Evolutionary conservation across 352 stramenopile genomes (phyloP).

Genomic region (Phytophthora sp.): DNA sequence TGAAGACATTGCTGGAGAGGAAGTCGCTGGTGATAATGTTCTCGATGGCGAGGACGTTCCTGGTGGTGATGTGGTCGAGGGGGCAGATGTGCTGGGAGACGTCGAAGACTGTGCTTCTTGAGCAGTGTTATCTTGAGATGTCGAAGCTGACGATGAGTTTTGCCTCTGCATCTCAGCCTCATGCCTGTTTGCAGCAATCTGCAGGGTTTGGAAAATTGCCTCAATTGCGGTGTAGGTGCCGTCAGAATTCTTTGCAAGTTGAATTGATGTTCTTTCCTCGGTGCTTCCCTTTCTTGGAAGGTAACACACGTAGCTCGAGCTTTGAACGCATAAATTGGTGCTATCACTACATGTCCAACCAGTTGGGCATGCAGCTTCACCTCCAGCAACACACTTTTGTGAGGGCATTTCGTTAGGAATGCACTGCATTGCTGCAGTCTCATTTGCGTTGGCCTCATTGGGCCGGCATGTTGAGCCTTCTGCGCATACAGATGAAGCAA

Average conservation of each 20-base stretch:
- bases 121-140: not conserved
- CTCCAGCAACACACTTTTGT: conserved; percentile 11
- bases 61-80: not conserved
- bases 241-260: conserved; percentile 33
- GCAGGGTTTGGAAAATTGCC: conserved; percentile 45
- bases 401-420: conserved; percentile 9
- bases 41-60: not conserved
- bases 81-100: not conserved
- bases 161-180: not conserved
- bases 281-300: conserved; percentile 4
- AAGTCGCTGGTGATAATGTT: not conserved
- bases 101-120: conserved; percentile 6
- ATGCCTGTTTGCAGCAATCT: conserved; percentile 23
- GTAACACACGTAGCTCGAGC: conserved; percentile 47
- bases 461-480: conserved; percentile 38
- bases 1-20: not conserved
- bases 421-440: conserved; percentile 17
- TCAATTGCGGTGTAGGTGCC: conserved; percentile 33
- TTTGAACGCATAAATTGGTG: conserved; percentile 27
- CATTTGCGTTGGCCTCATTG: not conserved
- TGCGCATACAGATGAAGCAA: conserved; percentile 29
- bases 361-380: conserved; percentile 18
- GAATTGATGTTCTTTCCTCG: conserved; percentile 11
- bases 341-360: conserved; percentile 39
- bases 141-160: not conserved